Percentiles rank a stretch among this genome's conserved stretches.
phyloP scores from a whole-genome alignment of 257 asterid genomes.

The Fraxinus cuspidata region DNA sequence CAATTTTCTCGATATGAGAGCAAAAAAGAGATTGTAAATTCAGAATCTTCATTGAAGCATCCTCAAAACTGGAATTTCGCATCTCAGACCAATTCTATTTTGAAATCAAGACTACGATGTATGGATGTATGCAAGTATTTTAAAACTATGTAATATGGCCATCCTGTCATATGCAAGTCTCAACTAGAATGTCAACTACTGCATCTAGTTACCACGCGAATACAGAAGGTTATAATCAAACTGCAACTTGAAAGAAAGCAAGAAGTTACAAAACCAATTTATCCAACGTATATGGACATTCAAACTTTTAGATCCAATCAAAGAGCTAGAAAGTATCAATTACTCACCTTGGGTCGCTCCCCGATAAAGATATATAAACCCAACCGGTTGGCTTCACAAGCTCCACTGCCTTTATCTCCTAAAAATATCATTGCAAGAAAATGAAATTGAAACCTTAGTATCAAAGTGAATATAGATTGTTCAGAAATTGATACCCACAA shows the following conservation, averaged over 20 bases:
- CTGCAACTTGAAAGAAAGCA: neutral
- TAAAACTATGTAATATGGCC: constrained; percentile 1
- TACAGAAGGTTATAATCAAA: neutral
- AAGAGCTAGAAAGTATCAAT: constrained; percentile 1
- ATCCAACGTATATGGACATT: neutral
- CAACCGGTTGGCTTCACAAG: constrained; percentile 92
- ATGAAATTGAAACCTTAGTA: constrained; percentile 12
- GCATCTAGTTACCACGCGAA: neutral
- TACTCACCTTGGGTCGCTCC: constrained; percentile 82
- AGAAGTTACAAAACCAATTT: neutral
- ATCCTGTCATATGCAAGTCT: neutral
- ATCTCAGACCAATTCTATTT: neutral
- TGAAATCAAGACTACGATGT: neutral
- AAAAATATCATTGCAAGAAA: constrained; percentile 16
- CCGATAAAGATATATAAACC: constrained; percentile 84
- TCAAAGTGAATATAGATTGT: neutral
- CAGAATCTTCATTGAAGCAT: neutral
- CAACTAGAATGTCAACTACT: neutral
- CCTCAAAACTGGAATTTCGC: neutral
- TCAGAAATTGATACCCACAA: neutral
- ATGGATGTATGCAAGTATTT: neutral
- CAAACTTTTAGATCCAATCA: constrained; percentile 16
- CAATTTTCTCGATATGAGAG: neutral
- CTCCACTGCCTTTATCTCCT: constrained; percentile 91
- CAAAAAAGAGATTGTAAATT: neutral